A percentile compares a stretch with the other conserved stretches of the same genome.
Conservation (phyloP, 2,329 filamentous ascomycete genomes). For the Claviceps citrina region DNA sequence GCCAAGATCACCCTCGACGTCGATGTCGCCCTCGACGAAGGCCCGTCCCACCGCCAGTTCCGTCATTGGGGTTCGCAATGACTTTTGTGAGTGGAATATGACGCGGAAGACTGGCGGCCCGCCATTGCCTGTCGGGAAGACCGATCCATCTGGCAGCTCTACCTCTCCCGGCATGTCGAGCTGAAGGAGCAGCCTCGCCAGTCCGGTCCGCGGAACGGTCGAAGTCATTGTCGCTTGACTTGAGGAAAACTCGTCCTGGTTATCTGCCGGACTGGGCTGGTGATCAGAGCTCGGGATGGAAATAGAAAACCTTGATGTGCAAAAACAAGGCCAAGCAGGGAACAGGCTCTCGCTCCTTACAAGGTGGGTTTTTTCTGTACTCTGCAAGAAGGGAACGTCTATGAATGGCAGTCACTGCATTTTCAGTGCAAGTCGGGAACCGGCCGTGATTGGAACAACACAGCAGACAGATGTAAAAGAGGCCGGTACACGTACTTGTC, state of each 20-base stretch:
- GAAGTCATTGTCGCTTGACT: no score
- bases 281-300: no score
- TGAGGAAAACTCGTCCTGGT: no score
- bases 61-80: not conserved
- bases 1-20: conserved; percentile 1
- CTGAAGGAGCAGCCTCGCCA: not conserved
- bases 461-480: no score
- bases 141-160: conserved; percentile 1
- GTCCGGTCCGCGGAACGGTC: not conserved
- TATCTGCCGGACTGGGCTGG: not conserved
- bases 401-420: not conserved
- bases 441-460: not conserved
- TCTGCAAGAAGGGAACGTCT: not conserved
- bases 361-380: no score
- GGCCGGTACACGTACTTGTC: no score
- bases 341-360: no score
- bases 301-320: no score
- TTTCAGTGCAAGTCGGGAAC: not conserved
- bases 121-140: not conserved
- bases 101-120: not conserved
- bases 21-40: conserved; percentile 3
- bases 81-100: not conserved
- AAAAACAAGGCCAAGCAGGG: no score
- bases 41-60: conserved; percentile 1
- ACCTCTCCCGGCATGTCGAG: conserved; percentile 1